Evolutionary conservation across 2,329 filamentous ascomycete genomes (phyloP), one percentile per base, ranked within the genome.

Genomic region (Penicillium sp.): DNA sequence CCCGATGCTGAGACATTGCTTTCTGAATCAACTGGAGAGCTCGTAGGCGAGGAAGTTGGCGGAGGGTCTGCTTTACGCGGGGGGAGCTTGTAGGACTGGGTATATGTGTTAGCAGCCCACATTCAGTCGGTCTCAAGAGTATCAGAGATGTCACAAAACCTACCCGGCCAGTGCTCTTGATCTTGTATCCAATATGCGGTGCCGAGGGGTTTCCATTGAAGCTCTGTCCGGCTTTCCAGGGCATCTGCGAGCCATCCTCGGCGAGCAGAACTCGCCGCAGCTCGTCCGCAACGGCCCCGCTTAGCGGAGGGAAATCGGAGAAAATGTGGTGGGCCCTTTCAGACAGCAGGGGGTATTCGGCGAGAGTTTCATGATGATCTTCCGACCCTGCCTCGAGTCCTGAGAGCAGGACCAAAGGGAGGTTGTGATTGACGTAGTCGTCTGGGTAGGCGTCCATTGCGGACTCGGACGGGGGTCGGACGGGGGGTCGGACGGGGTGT

Each of bases 341-440:
- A 13, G 60, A 64, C 33, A 88, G 78, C 46, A 79, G 78, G 40
- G 75, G 75, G 59, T 80, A 78, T 40, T 77, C 70, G 59, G 77
- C 41, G 12, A 47, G 46, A 27, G 40, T 60, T 21, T 64, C 59
- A n/a, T 55, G 29, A 4, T 67, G 65, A 44, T 64, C 68, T 63
- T 72, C 75, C 37, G 52, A 63, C 7, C 56, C 63, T 60, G 68
- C 68, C 67, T 74, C 80, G 27, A 97, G 81, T 10, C 93, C 94
- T 30, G 91, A 91, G 27, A 96, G 82, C 40, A 95, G 78, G 55
- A 97, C 76, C 51, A 96, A 81, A 29, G 93, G 93, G 64, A 95
- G 81, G 74, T 94, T 95, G 75, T 94, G 91, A 69, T 87, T 84
- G 71, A 96, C 80, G 77, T 92, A 96, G 72, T 87, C 88, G 58